phyloP scores from a whole-genome alignment of 2,329 filamentous ascomycete species.

The Didymella exigua region DNA sequence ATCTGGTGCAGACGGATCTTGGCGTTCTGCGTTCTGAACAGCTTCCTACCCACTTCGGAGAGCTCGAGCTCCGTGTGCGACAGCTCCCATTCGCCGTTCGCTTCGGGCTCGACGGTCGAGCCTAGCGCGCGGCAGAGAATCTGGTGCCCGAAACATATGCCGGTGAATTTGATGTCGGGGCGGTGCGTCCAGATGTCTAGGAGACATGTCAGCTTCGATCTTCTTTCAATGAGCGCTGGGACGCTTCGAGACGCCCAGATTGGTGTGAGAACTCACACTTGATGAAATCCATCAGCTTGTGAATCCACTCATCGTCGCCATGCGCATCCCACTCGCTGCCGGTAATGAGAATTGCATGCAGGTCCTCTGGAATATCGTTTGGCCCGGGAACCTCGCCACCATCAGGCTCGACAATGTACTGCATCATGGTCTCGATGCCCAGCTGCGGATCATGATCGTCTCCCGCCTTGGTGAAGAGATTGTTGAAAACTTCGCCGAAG shows the following conservation, averaged over 20 bases:
- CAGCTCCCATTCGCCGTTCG: constrained; percentile 54
- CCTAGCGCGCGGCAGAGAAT: constrained; percentile 54
- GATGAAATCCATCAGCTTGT: constrained; percentile 53
- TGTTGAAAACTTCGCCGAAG: constrained; percentile 61
- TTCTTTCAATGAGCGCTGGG: constrained; percentile 1
- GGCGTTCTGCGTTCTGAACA: constrained; percentile 47
- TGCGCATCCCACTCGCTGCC: constrained; percentile 57
- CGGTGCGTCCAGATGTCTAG: constrained; percentile 57
- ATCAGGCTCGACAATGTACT: constrained; percentile 57
- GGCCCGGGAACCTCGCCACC: constrained; percentile 52
- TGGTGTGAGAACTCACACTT: constrained; percentile 42
- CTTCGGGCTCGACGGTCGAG: constrained; percentile 45
- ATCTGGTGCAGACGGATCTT: constrained; percentile 54
- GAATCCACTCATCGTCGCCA: constrained; percentile 53
- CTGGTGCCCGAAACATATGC: constrained; percentile 58
- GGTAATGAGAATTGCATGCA: constrained; percentile 54
- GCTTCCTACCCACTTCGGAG: constrained; percentile 47
- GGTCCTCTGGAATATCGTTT: constrained; percentile 54
- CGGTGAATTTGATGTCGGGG: constrained; percentile 58
- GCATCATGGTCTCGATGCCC: constrained; percentile 60
- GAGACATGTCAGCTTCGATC: neutral
- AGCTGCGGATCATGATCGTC: constrained; percentile 59
- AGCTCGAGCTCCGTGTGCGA: constrained; percentile 52
- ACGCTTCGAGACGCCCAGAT: too few species aligned
- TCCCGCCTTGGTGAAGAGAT: constrained; percentile 59